Evolutionary conservation across 768 basidiomycete genomes (phyloP).

Genomic region (Xerocomellus chrysenteron): DNA sequence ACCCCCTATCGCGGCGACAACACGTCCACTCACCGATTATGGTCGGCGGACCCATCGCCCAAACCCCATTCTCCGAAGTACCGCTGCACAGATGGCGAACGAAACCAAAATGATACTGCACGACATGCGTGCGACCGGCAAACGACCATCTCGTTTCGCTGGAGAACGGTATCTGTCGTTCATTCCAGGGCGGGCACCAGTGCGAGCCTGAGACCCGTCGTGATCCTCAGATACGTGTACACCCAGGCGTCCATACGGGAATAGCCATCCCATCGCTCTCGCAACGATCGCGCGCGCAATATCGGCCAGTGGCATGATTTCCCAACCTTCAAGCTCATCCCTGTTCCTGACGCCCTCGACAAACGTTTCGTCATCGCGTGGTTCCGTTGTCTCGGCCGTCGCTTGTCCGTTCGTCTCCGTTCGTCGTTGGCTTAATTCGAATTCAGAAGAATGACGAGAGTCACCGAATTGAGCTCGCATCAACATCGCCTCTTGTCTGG

Average conservation of each 20-base stretch:
- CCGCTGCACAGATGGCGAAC: constrained; percentile 26
- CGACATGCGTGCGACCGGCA: constrained; percentile 15
- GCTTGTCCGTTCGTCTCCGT: neutral
- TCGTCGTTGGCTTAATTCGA: neutral
- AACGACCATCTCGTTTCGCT: constrained; percentile 1
- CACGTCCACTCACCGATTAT: constrained; percentile 13
- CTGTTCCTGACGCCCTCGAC: neutral
- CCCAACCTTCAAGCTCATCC: neutral
- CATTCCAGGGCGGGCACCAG: neutral
- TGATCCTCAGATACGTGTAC: neutral
- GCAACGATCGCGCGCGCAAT: constrained; percentile 17
- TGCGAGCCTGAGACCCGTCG: neutral
- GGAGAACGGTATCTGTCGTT: constrained; percentile 1
- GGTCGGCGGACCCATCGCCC: constrained; percentile 24
- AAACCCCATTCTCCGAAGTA: constrained; percentile 27
- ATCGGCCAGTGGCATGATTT: constrained; percentile 6
- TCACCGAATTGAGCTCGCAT: neutral
- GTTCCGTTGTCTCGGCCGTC: neutral
- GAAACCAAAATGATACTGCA: constrained; percentile 28
- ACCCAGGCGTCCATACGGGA: constrained; percentile 16
- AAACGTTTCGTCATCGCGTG: neutral
- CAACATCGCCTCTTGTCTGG: constrained; percentile 12
- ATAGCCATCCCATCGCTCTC: constrained; percentile 24
- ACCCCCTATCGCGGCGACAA: neutral
- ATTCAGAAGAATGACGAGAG: neutral